Evolutionary conservation across 371 early-diverging fungal genomes (phyloP).

Genomic region (Mucor mucedo): DNA sequence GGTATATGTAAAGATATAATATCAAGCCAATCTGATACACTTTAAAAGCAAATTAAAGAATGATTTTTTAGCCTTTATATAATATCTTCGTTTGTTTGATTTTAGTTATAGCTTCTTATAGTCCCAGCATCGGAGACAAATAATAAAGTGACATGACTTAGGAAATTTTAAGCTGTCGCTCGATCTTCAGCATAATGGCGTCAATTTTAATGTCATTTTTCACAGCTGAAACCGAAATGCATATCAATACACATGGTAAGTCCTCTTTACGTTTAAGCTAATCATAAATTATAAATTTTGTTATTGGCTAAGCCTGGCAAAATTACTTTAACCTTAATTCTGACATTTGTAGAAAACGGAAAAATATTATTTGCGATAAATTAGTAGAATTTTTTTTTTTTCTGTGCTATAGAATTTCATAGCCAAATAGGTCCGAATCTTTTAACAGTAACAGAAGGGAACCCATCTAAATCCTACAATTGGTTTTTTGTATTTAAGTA

Average conservation of each 20-base stretch:
- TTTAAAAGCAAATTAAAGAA: too few relatives aligned
- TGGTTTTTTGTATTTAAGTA: too few relatives aligned
- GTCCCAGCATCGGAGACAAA: not conserved
- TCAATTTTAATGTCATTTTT: not conserved
- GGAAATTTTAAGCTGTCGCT: not conserved
- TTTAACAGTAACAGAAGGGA: too few relatives aligned
- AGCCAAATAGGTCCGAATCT: too few relatives aligned
- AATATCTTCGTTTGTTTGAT: not conserved
- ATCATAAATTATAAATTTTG: too few relatives aligned
- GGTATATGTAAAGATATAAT: not conserved
- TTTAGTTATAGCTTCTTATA: not conserved
- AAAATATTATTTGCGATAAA: not conserved
- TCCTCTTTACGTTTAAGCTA: too few relatives aligned
- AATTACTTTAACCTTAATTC: too few relatives aligned
- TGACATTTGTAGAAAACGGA: too few relatives aligned
- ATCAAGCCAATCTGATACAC: not conserved
- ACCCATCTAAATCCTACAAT: too few relatives aligned
- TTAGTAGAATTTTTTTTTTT: not conserved
- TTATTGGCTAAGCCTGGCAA: too few relatives aligned
- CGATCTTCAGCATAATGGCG: not conserved
- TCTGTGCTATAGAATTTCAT: not conserved
- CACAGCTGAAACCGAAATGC: not conserved
- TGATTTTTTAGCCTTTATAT: not conserved
- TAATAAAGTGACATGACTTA: not conserved
- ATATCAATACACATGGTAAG: too few relatives aligned